Evolutionary conservation across 78 protist genomes (phyloP).

Genomic region (Corallochytrium limacisporum): DNA sequence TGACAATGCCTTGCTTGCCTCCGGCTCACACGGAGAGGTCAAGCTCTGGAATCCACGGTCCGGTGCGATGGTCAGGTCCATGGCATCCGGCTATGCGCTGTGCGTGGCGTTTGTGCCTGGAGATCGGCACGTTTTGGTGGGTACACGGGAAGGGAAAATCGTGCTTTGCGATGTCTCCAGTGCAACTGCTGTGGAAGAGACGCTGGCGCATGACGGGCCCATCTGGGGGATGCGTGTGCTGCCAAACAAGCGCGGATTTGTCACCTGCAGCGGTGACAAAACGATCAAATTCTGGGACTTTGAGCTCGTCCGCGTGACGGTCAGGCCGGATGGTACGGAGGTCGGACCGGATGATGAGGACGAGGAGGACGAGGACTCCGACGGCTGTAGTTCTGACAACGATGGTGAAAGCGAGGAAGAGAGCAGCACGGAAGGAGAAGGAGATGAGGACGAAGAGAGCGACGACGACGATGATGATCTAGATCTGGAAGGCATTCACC

Average conservation of each 20-base stretch:
- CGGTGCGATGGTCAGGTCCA: constrained; percentile 38
- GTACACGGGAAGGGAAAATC: constrained; percentile 79
- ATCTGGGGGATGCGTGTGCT: constrained; percentile 33
- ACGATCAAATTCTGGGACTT: constrained; percentile 82
- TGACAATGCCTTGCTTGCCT: constrained; percentile 28
- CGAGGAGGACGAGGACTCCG: no score
- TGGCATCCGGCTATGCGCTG: constrained; percentile 56
- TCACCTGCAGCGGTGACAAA: constrained; percentile 69
- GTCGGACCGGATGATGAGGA: neutral
- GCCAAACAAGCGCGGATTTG: constrained; percentile 46
- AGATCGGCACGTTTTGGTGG: constrained; percentile 57
- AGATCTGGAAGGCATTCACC: no score
- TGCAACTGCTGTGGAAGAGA: neutral
- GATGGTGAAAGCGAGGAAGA: no score
- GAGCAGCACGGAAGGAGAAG: no score
- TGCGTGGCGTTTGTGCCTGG: constrained; percentile 66
- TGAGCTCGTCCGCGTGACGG: constrained; percentile 28
- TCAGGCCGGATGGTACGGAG: neutral
- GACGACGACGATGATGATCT: no score
- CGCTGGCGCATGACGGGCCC: constrained; percentile 61
- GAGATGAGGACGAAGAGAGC: no score
- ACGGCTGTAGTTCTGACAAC: no score
- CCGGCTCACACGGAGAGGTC: constrained; percentile 11
- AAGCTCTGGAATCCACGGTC: constrained; percentile 56
- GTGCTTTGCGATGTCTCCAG: constrained; percentile 55